Evolutionary conservation across 306 rosid species (phyloP), one percentile per base, ranked within the genome.

Genomic region (Lathyrus aphaca): DNA sequence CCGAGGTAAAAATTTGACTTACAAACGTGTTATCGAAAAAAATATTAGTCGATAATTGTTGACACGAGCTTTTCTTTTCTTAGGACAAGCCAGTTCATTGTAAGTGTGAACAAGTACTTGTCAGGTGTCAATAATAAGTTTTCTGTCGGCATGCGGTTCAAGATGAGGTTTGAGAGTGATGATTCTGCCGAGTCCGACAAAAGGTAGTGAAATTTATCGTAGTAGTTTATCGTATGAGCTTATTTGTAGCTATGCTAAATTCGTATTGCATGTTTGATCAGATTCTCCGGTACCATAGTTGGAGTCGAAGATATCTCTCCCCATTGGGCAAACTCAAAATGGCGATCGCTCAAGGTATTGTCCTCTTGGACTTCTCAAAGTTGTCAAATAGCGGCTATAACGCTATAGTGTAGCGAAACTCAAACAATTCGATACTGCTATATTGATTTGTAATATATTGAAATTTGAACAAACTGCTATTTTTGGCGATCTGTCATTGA

Each of bases 81-180:
- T 73, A 93, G 98, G 85, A 81, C 90, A 2, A 86, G 96, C 66
- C 94, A 86, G 74, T 94, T 91, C 85, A 87, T 94, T 37, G 48
- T 94, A 19, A 71, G 92, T 27, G 69, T 88, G 62, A 87, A 89
- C 67, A 88, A 86, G 79, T 94, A 84, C 68, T 68, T 89, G 68
- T 88, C 85, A 48, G 92, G 95, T 9, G 50, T 89, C 38, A 66
- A 66, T 73, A 77, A 77, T 29, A 94, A 86, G 63, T 82, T 84
- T 32, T 14, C 78, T 1, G 83, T 94, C 14, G 99, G 99, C 44
- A 87, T 89, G 88, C 81, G 95, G 72, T 89, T 86, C 65, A 89
- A 74, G 82, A 91, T 91, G 99, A 84, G 86, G 69, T 91, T 91
- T 39, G 97, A 94, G 73, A 92, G 95, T 66, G 99, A 94, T 73